Percentiles rank a stretch among this genome's conserved stretches.
These are phyloP conservation scores for Alternaria sp. DNA, from an alignment of 2,329 filamentous ascomycete species.

Conservation along the genomic window DNA sequence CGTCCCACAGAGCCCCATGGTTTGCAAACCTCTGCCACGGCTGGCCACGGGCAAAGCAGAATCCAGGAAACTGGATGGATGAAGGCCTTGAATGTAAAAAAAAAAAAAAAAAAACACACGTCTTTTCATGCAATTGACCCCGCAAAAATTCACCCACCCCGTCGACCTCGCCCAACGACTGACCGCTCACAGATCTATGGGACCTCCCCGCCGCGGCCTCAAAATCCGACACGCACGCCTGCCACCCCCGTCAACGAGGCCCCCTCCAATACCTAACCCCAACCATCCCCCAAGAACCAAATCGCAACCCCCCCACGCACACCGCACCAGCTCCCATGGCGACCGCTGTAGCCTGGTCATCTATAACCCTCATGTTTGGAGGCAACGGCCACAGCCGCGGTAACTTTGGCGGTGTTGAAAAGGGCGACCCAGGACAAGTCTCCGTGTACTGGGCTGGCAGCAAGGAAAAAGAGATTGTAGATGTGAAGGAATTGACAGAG, in stretches of 20 bases:
- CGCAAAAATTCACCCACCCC: no score
- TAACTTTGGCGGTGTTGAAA: slow-evolving; percentile 37
- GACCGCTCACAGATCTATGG: slow-evolving; percentile 8
- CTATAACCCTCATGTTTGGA: slow-evolving; percentile 38
- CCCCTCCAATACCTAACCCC: slow-evolving; percentile 19
- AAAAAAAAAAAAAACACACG: no score
- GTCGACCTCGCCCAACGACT: background rate
- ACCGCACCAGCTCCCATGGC: slow-evolving; percentile 32
- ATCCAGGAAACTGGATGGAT: slow-evolving; percentile 13
- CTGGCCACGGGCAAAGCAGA: slow-evolving; percentile 21
- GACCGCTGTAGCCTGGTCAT: slow-evolving; percentile 22
- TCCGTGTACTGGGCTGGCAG: slow-evolving; percentile 31
- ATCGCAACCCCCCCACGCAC: background rate
- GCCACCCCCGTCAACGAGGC: slow-evolving; percentile 29
- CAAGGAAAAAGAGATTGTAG: slow-evolving; percentile 33
- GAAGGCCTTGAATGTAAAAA: slow-evolving; percentile 2
- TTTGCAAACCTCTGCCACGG: slow-evolving; percentile 22
- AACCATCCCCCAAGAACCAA: background rate
- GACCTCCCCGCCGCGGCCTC: slow-evolving; percentile 9
- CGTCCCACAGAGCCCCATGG: slow-evolving; percentile 16
- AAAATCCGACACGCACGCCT: slow-evolving; percentile 25
- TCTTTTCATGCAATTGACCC: no score
- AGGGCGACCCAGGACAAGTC: slow-evolving; percentile 24
- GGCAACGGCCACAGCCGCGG: slow-evolving; percentile 41
- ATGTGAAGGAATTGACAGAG: slow-evolving; percentile 32